Evolutionary conservation across 2,329 filamentous ascomycete species (phyloP).

Genomic region (Macrophomina tecta): DNA sequence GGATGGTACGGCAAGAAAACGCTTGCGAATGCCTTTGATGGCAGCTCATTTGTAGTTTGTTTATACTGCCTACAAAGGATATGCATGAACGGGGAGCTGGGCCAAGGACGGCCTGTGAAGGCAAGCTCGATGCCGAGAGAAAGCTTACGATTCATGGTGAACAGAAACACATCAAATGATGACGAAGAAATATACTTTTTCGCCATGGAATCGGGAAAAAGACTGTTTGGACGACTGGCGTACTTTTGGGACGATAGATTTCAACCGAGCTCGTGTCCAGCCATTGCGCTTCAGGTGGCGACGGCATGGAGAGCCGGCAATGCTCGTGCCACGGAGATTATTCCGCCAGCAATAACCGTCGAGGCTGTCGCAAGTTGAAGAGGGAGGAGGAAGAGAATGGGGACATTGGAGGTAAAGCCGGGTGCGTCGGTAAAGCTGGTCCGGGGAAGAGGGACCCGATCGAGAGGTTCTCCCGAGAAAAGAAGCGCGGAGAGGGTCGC

Average conservation of each 20-base stretch:
- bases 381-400: background rate
- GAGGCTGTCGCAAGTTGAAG: background rate
- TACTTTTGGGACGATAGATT: background rate
- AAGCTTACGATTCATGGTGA: too few species aligned
- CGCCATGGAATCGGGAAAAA: background rate
- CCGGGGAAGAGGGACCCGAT: background rate
- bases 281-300: background rate
- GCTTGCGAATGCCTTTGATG: too few species aligned
- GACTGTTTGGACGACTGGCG: background rate
- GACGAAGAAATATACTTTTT: background rate
- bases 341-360: background rate
- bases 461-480: slow-evolving; percentile 19
- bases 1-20: too few species aligned
- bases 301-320: background rate
- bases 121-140: too few species aligned
- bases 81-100: too few species aligned
- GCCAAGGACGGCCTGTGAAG: too few species aligned
- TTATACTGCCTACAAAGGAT: too few species aligned
- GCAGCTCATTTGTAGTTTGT: too few species aligned
- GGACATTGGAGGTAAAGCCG: background rate
- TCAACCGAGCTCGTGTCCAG: background rate
- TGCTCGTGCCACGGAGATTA: slow-evolving; percentile 18
- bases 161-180: slow-evolving; percentile 1
- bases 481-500: background rate
- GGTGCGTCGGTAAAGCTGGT: background rate